A percentile compares a stretch with the other conserved stretches of the same genome.
Conservation (phyloP, 441 rosid species). For the Rhodomyrtus psidioides region DNA sequence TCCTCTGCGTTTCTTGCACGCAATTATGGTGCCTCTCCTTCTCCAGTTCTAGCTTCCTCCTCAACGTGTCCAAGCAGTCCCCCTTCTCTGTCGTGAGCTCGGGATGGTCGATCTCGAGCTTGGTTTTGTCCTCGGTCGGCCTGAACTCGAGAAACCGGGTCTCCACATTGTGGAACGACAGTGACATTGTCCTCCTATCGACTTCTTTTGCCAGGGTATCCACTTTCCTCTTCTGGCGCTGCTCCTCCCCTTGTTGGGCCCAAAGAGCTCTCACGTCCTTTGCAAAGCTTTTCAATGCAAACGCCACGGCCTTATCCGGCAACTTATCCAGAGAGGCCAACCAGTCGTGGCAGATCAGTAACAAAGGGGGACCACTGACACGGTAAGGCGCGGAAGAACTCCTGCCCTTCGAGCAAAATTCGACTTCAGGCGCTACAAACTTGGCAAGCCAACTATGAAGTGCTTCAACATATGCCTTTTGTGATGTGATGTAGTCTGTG, state of each 20-base stretch:
- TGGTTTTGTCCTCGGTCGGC: constrained; percentile 15
- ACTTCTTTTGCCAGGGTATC: constrained; percentile 73
- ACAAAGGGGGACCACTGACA: constrained; percentile 62
- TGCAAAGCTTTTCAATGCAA: constrained; percentile 65
- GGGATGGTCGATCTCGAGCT: background rate
- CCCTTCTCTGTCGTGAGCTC: constrained; percentile 36
- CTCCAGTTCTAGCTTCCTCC: constrained; percentile 53
- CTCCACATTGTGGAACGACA: constrained; percentile 43
- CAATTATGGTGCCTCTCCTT: constrained; percentile 53
- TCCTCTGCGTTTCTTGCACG: constrained; percentile 55
- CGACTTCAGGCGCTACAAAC: constrained; percentile 69
- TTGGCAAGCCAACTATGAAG: constrained; percentile 79
- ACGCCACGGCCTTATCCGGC: constrained; percentile 48
- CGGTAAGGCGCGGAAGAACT: constrained; percentile 32
- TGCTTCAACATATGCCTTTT: constrained; percentile 63
- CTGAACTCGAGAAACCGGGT: constrained; percentile 24
- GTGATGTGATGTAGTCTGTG: constrained; percentile 47
- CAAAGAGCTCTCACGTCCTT: constrained; percentile 60
- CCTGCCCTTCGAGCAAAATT: constrained; percentile 51
- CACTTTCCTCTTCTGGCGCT: constrained; percentile 74
- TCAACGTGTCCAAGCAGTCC: constrained; percentile 56
- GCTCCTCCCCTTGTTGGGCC: constrained; percentile 82
- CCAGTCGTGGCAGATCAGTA: constrained; percentile 67
- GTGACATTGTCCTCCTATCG: constrained; percentile 35
- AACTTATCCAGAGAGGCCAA: constrained; percentile 46